These are phyloP conservation scores for Helianthus annuus DNA, from an alignment of 129 eudicot species.

Conservation along the genomic window DNA sequence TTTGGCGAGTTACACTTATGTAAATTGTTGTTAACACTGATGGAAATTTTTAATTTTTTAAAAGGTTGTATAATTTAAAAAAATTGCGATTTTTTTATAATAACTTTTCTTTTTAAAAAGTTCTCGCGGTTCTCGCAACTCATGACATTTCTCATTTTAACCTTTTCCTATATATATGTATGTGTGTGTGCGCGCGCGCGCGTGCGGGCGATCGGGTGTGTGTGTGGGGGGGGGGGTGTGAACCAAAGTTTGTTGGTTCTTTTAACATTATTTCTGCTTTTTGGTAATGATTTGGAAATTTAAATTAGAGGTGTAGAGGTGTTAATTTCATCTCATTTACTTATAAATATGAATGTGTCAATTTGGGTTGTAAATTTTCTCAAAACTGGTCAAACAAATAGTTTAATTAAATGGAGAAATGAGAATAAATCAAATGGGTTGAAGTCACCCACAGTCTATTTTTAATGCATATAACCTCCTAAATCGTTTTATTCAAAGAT, in stretches of 20 bases:
- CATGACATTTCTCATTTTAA: too few relatives aligned
- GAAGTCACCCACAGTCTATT: not conserved
- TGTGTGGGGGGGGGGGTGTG: too few relatives aligned
- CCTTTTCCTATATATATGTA: too few relatives aligned
- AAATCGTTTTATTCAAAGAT: not conserved
- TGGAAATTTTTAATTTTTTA: too few relatives aligned
- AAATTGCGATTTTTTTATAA: too few relatives aligned
- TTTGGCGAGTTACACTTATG: too few relatives aligned
- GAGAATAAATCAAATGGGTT: not conserved
- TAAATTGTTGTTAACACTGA: too few relatives aligned
- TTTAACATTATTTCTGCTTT: not conserved
- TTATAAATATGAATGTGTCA: not conserved
- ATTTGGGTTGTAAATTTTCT: not conserved
- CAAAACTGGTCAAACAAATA: not conserved
- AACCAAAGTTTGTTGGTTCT: not conserved
- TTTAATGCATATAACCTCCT: not conserved
- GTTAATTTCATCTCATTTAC: not conserved
- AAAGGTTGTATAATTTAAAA: too few relatives aligned
- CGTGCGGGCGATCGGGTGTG: too few relatives aligned
- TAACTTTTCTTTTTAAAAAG: too few relatives aligned
- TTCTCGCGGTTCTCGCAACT: too few relatives aligned
- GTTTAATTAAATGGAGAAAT: not conserved
- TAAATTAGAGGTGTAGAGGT: not conserved
- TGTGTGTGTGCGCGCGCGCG: too few relatives aligned
- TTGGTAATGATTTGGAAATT: constrained; percentile 4